Evolutionary conservation across 371 early-diverging fungal species (phyloP), one percentile per base, ranked within the genome.

Genomic region (Saksenaea vasiformis): DNA sequence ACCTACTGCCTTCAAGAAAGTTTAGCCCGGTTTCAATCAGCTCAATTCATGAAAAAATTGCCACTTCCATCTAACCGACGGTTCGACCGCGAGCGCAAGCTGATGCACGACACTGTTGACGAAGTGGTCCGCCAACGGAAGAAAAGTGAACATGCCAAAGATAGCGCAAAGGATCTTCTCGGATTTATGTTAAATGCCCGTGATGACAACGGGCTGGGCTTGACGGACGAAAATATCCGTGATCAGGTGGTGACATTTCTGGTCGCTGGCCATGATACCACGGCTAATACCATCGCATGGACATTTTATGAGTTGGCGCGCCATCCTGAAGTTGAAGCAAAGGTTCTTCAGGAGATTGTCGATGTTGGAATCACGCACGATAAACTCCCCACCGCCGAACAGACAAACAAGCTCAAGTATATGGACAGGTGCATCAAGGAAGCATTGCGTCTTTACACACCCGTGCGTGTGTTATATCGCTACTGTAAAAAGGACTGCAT

Each of bases 131-230:
- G 56, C 24, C 63, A 71, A 19, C 60, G 65, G 7, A 59, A 59
- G 10, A 26, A 47, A 13, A 26, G 38, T 7, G 39, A 53, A 24
- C 15, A 63, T n/a, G 54, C 61, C 11, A 38, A 35, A 1, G 62
- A 54, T 22, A 53, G 39, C 8, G 22, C 66, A 5, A 73, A 64
- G 41, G 81, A 83, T 65, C 54, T 83, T 22, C 57, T 83, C 14
- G 80, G 64, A 19, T 80, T 67, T 59, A 83, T 83, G 83, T 56
- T 83, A 60, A 72, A 64, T 28, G 81, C 78, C 15, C 60, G 61
- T 11, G 67, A 66, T 15, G 60, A 66, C 13, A 58, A 73, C 15
- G 62, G 58, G 11, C 41, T 62, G n/a, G 60, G 62, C 15, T 43
- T 83, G 39, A 38, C 41, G 1, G 76, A 81, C 36, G 61, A 59